Percentiles rank a stretch among this genome's conserved stretches.
Conservation (phyloP, 257 asterid genomes). For the Galeopsis tetrahit region DNA sequence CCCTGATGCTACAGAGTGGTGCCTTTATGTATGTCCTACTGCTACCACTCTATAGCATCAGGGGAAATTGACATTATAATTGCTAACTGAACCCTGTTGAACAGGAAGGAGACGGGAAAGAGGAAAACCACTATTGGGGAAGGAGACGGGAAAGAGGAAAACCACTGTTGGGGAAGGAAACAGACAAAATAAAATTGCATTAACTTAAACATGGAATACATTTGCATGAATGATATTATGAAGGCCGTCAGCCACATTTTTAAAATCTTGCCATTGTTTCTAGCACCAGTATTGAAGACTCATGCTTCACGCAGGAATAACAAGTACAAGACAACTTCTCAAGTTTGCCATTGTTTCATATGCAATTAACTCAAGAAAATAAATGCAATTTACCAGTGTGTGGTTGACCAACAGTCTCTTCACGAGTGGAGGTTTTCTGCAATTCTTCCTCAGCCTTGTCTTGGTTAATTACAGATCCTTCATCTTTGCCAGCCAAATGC, state of each 20-base stretch:
- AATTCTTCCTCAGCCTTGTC: conserved; percentile 58
- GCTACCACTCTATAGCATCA: too few relatives aligned
- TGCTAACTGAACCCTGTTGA: too few relatives aligned
- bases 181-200: background rate
- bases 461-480: conserved; percentile 47
- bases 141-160: background rate
- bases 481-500: conserved; percentile 48
- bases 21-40: background rate
- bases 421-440: conserved; percentile 44
- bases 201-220: background rate
- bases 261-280: background rate
- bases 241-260: background rate
- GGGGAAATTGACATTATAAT: too few relatives aligned
- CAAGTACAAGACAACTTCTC: background rate
- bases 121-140: background rate
- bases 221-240: background rate
- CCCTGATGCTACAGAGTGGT: background rate
- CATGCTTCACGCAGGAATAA: background rate
- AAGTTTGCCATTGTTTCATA: conserved; percentile 17
- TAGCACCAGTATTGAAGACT: background rate
- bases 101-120: too few relatives aligned
- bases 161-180: background rate
- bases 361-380: conserved; percentile 12
- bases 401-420: conserved; percentile 52
- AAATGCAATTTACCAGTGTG: conserved; percentile 54